Evolutionary conservation across 2,329 filamentous ascomycete genomes (phyloP).

Genomic region (Beauveria rudraprayagi): DNA sequence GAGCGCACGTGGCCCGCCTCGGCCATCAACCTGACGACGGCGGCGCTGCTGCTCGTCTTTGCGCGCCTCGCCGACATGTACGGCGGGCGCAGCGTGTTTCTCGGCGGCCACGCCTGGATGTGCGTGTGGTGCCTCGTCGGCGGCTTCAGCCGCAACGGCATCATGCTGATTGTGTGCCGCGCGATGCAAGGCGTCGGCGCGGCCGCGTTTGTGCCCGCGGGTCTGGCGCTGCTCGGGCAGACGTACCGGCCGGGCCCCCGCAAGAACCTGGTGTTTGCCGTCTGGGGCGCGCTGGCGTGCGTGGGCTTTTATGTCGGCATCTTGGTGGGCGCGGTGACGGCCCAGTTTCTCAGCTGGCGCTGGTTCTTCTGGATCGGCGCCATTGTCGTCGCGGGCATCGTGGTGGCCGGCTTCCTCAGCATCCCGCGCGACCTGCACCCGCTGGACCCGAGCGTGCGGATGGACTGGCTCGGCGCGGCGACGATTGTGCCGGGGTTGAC

Average conservation of each 20-base stretch:
- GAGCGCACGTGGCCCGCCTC: constrained; percentile 58
- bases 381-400: constrained; percentile 35
- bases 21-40: constrained; percentile 51
- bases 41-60: constrained; percentile 52
- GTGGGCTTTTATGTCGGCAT: constrained; percentile 58
- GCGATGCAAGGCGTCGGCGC: constrained; percentile 67
- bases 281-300: constrained; percentile 52
- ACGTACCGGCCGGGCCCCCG: constrained; percentile 62
- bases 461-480: constrained; percentile 61
- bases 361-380: constrained; percentile 66
- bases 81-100: constrained; percentile 53
- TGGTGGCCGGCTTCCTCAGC: constrained; percentile 34
- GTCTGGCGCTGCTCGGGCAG: constrained; percentile 62
- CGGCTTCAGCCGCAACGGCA: constrained; percentile 59
- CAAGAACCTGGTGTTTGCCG: constrained; percentile 58
- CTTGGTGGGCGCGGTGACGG: constrained; percentile 55
- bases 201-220: constrained; percentile 59
- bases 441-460: constrained; percentile 26
- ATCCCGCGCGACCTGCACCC: constrained; percentile 28
- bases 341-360: constrained; percentile 53
- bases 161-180: constrained; percentile 66
- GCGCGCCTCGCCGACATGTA: constrained; percentile 56
- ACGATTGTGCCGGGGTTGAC: constrained; percentile 58
- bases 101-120: constrained; percentile 55
- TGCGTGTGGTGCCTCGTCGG: constrained; percentile 59